Base-by-base conservation (phyloP, 345 rosid species). In the Acer campestre region DNA sequence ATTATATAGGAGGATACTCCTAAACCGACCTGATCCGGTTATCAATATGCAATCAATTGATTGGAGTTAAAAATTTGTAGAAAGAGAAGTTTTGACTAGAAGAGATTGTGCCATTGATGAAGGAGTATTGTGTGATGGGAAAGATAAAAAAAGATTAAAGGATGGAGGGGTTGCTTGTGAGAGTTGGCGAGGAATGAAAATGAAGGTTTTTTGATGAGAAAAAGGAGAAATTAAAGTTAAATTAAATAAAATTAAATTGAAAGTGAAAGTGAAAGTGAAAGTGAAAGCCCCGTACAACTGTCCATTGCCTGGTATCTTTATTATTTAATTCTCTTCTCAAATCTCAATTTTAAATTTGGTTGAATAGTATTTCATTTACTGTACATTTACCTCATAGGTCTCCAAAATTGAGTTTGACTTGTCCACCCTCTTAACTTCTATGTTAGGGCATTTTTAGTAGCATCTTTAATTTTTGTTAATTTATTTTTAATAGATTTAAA, bases 111-210 rank as follows among this genome's bases (percentile, higher is more conserved):
- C 42, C 1, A 72, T 17, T 10, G 44, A 25, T 46, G 25, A 18
- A 10, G 61, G 22, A 56, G 5, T 18, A 65, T 18, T 22, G 27
- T 9, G 46, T 42, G 29, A 55, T 48, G 6, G 35, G 62, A 38
- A 61, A 68, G 67, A 38, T 10, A 6, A 46, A 64, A 67, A 38
- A 31, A 31, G 5, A 31, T 25, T 25, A 25, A 25, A 35, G 4
- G 5, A 3, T 5, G 46, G 46, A 6, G 9, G 65, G 79, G 75
- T 82, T 82, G 78, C 90, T 86, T 82, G 86, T 71, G 0, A 25
- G 48, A 77, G 77, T 77, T 81, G 65, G 81, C 83, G 38, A 78
- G 78, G 76, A 67, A 66, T 58, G 79, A 73, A 23, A 78, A 40
- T n/a, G 74, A 85, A 6, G n/a, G 8, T 46, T 8, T 1, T 4